Percentiles rank a stretch among this genome's conserved stretches.
These are phyloP conservation scores for Sarocladium kiliense DNA, from an alignment of 2,329 filamentous ascomycete genomes.

Conservation along the genomic window DNA sequence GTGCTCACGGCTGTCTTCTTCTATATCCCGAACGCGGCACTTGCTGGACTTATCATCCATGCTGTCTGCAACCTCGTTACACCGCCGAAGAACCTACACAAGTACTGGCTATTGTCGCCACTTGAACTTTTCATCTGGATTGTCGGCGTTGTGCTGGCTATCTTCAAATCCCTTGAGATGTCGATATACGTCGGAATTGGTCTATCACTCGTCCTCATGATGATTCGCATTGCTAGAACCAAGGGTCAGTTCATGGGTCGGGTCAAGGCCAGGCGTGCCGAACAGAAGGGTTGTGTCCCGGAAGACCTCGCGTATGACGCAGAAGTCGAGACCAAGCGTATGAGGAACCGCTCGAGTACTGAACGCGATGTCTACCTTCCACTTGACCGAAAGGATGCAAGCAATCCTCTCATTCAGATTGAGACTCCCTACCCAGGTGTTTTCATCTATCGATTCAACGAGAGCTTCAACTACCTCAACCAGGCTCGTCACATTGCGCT, in stretches of 20 bases:
- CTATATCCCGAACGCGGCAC: constrained; percentile 68
- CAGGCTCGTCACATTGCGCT: constrained; percentile 41
- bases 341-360: background rate
- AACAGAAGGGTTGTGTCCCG: background rate
- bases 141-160: constrained; percentile 57
- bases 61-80: constrained; percentile 74
- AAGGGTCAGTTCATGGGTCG: constrained; percentile 42
- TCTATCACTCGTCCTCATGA: constrained; percentile 35
- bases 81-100: constrained; percentile 67
- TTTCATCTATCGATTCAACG: constrained; percentile 46
- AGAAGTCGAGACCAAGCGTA: constrained; percentile 12
- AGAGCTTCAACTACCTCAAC: constrained; percentile 49
- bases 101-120: constrained; percentile 73
- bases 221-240: constrained; percentile 40
- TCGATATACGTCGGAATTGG: constrained; percentile 45
- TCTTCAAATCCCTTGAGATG: constrained; percentile 45
- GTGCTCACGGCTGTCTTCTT: constrained; percentile 73
- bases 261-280: constrained; percentile 19
- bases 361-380: constrained; percentile 34
- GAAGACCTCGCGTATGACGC: background rate
- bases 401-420: constrained; percentile 39
- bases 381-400: constrained; percentile 33
- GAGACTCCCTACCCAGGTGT: constrained; percentile 41
- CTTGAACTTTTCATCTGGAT: constrained; percentile 73
- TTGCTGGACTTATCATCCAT: constrained; percentile 77